A percentile compares a stretch with the other conserved stretches of the same genome.
Conservation (phyloP, 1,139 yeast species). For the Nakaseomyces bracarensis region DNA sequence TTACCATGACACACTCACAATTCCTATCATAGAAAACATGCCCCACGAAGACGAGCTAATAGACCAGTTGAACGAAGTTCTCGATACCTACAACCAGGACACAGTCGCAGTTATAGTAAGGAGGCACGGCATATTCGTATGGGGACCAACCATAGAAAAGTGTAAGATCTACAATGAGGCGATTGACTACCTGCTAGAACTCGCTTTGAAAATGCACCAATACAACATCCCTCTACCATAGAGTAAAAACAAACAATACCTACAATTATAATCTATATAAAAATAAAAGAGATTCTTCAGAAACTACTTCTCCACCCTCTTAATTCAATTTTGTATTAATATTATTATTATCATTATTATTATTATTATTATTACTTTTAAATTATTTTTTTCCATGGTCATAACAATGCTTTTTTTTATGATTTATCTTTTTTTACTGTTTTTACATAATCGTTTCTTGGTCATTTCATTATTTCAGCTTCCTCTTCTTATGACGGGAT, state of each 20-base stretch:
- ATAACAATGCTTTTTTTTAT: too few species aligned
- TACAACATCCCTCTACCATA: constrained; percentile 45
- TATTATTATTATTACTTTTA: too few species aligned
- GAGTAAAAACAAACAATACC: constrained; percentile 6
- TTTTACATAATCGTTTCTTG: not conserved
- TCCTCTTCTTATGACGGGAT: constrained; percentile 7
- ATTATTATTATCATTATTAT: too few species aligned
- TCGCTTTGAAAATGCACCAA: constrained; percentile 73
- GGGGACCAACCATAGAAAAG: constrained; percentile 92
- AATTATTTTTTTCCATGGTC: too few species aligned
- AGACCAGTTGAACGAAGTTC: constrained; percentile 56
- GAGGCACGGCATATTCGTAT: constrained; percentile 89
- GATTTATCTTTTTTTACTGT: too few species aligned
- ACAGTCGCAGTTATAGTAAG: constrained; percentile 83
- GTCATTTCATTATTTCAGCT: constrained; percentile 8
- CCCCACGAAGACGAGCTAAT: constrained; percentile 82
- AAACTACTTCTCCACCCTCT: too few species aligned
- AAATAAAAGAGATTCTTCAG: not conserved
- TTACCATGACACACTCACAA: constrained; percentile 63
- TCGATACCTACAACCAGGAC: constrained; percentile 53
- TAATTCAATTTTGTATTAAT: too few species aligned
- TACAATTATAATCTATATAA: not conserved
- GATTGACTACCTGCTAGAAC: constrained; percentile 75
- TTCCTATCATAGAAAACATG: constrained; percentile 86
- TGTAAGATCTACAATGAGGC: constrained; percentile 93